Base-by-base conservation (phyloP, 1,284 basidiomycete genomes). In the Amylostereum chailletii region DNA sequence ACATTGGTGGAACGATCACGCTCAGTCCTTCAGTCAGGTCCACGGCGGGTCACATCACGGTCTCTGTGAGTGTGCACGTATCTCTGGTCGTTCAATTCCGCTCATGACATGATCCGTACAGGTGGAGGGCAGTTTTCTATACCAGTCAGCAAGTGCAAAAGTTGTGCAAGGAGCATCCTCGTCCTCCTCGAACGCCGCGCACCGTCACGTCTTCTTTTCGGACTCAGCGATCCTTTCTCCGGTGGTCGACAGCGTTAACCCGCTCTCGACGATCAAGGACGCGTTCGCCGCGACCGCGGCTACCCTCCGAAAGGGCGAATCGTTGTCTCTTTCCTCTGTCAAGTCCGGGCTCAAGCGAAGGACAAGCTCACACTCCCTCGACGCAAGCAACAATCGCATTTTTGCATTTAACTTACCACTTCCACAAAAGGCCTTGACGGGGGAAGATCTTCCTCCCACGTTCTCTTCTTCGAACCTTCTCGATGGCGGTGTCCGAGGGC, bases 71-170 rank as follows among this genome's bases (percentile, higher is more conserved):
- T 64, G 33, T 46, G 10, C 7, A 34, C 10, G 1, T 38, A n/a
- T 19, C 29, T 49, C n/a, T 40, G 10, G 19, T 19, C 19, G 19
- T 26, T 33, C 30, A 5, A 40, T 42, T n/a, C 44, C 33, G 50
- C 46, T 44, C 46, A 37, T 50, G 2, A 46, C 26, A 31, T 36
- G 30, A 7, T 0, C 10, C 32, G 32, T 27, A 31, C 57, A 86
- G 83, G 65, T 86, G 51, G 80, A 84, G 66, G 83, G 83, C 8
- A 61, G 70, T 5, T 81, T 86, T 58, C 65, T 69, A n/a, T 81
- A 77, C 59, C 60, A 63, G 46, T 68, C 69, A 29, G 57, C 65
- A 30, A 58, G 63, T 33, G 58, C 61, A 45, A 55, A 64, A 30
- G 57, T 60, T 38, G 62, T 65, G 31, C 57, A 60, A 5, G 57